These are phyloP conservation scores for Dactylellina drechsleri DNA, from an alignment of 2,329 filamentous ascomycete genomes.

Conservation along the genomic window DNA sequence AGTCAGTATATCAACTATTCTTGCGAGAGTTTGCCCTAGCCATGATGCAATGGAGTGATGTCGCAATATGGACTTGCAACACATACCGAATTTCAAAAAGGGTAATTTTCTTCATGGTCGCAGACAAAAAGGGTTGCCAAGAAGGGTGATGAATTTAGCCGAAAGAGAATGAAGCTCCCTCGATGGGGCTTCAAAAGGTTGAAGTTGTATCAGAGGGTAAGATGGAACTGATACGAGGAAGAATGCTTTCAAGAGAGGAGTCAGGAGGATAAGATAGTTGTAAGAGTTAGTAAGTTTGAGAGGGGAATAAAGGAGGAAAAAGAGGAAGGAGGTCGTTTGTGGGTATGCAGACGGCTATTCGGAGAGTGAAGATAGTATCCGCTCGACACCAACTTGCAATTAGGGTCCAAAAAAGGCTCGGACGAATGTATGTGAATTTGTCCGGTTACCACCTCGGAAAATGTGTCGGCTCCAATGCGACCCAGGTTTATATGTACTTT, in stretches of 20 bases:
- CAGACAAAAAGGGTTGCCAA: slow-evolving; percentile 44
- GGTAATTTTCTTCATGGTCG: slow-evolving; percentile 55
- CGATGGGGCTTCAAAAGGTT: slow-evolving; percentile 30
- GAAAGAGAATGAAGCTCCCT: slow-evolving; percentile 50
- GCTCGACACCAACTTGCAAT: background rate
- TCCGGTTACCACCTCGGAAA: slow-evolving; percentile 38
- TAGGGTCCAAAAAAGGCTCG: slow-evolving; percentile 25
- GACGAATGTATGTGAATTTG: slow-evolving; percentile 48
- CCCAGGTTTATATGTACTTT: slow-evolving; percentile 30
- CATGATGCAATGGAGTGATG: slow-evolving; percentile 7
- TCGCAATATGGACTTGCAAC: slow-evolving; percentile 1
- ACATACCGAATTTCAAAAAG: slow-evolving; percentile 58
- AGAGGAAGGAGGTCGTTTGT: slow-evolving; percentile 1
- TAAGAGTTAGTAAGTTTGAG: slow-evolving; percentile 19
- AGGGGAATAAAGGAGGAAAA: slow-evolving; percentile 4
- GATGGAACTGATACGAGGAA: background rate
- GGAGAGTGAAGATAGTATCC: slow-evolving; percentile 20
- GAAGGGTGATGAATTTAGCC: slow-evolving; percentile 37
- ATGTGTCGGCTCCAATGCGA: slow-evolving; percentile 41
- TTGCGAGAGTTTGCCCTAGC: too few species aligned
- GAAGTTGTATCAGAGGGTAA: slow-evolving; percentile 19
- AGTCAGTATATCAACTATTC: slow-evolving; percentile 15
- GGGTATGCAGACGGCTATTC: slow-evolving; percentile 21
- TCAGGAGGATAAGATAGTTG: background rate
- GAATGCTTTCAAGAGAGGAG: background rate